Percentiles rank a stretch among this genome's conserved stretches.
Conservation (phyloP, 225 moss, liverwort and hornwort genomes). For the Straminergon stramineum region DNA sequence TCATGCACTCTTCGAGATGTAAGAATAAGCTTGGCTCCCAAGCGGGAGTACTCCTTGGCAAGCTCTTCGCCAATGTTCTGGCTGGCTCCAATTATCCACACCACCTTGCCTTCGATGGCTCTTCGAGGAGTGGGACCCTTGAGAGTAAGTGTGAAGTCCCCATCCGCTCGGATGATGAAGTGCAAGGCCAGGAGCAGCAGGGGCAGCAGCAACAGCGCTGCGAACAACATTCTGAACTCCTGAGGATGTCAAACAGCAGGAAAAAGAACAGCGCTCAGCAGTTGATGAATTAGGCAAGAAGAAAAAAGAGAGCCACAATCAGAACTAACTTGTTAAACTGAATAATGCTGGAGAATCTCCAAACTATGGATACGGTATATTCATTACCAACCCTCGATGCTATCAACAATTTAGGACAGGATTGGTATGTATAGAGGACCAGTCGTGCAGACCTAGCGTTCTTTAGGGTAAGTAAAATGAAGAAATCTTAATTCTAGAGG, state of each 20-base stretch:
- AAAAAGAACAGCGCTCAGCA: not conserved
- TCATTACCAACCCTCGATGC: not conserved
- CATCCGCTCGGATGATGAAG: slow-evolving; percentile 21
- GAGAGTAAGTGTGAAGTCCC: slow-evolving; percentile 46
- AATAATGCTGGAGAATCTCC: not conserved
- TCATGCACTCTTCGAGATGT: slow-evolving; percentile 58
- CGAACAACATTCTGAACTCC: slow-evolving; percentile 19
- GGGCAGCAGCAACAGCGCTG: slow-evolving; percentile 14
- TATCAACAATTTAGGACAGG: not conserved
- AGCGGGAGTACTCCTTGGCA: slow-evolving; percentile 57
- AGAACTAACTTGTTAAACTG: not conserved
- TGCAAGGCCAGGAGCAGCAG: slow-evolving; percentile 14
- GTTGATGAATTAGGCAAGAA: not conserved
- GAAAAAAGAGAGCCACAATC: not conserved
- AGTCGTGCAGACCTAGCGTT: not conserved
- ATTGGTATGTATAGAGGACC: not conserved
- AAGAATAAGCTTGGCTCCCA: slow-evolving; percentile 72
- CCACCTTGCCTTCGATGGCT: slow-evolving; percentile 68
- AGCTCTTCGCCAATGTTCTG: slow-evolving; percentile 76
- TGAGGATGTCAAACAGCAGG: not conserved
- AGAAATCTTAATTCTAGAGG: not conserved
- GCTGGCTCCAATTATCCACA: slow-evolving; percentile 83
- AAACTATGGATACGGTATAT: not conserved
- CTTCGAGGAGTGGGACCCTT: slow-evolving; percentile 37
- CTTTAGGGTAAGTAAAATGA: not conserved